Base-by-base conservation (phyloP, 805 yeast genomes). In the Nakazawaea ernobii region DNA sequence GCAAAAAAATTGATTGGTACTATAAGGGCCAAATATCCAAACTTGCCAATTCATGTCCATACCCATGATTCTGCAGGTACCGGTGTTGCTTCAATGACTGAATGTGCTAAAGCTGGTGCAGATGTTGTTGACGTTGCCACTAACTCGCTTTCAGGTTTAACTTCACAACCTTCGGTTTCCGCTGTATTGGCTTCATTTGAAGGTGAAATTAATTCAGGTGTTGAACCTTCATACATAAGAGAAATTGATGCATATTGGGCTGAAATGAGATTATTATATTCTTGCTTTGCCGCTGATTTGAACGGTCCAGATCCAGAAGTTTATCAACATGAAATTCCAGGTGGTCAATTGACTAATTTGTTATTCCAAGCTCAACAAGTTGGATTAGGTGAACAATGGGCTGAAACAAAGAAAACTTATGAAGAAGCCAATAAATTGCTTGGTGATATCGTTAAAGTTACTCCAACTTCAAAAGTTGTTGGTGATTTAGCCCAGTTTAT, bases 221-320 rank as follows among this genome's bases (percentile, higher is more conserved):
- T 94, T 55, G 71, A 77, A 57, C 80, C 76, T 54, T 68, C 73
- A 45, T 73, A 79, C 54, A 87, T 89, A 42, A 80, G 95, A 59
- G 94, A 83, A 62, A 67, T 94, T 55, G 99, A 94, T 68, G 71
- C 88, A 52, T 94, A 94, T 78, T 94, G 99, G 99, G 96, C 95
- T 43, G 97, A 94, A 74, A 94, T 94, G 92, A 83, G 99, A 73
- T 75, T 94, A 65, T 73, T 94, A 56, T 94, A 94, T 75, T 87
- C 96, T 42, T 90, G 96, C 69, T 94, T 94, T 70, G 99, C 90
- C 71, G 97, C 99, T 48, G 97, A 94, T 64, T 80, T 94, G 68
- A 94, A 94, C 79, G 99, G 99, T 49, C 98, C 99, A 51, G 99
- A 94, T 71, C 98, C 99, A 59, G 99, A 94, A 70, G 99, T 94